Conservation (phyloP, 2,329 filamentous ascomycete species). For the Colletotrichum sp. region DNA sequence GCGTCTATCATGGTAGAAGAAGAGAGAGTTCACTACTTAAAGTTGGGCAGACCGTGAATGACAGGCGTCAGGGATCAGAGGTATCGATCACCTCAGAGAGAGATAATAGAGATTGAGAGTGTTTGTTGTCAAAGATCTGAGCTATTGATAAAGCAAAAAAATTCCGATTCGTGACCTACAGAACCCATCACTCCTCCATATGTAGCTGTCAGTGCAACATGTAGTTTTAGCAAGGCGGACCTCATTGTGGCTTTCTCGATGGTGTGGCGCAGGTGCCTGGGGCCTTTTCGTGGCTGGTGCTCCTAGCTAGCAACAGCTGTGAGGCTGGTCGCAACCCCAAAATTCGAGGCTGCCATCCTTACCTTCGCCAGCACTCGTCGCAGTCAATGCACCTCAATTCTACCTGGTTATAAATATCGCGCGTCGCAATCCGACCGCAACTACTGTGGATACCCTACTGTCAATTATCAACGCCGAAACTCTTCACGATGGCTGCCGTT, state of each 20-base stretch:
- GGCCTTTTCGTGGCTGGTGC: neutral
- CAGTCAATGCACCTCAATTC: neutral
- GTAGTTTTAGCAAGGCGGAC: neutral
- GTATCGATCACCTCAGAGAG: conserved; percentile 17
- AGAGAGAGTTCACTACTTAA: conserved; percentile 12
- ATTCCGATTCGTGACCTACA: neutral
- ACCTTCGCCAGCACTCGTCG: neutral
- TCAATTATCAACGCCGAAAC: neutral
- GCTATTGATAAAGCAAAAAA: neutral
- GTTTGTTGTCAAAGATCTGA: neutral
- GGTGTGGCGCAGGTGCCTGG: neutral
- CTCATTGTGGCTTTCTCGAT: neutral
- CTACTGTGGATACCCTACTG: neutral
- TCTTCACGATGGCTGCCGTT: conserved; percentile 57
- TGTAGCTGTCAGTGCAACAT: neutral
- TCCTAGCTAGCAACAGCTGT: neutral
- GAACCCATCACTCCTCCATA: neutral
- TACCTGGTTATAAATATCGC: neutral
- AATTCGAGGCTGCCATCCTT: neutral
- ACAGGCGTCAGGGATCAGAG: conserved; percentile 19
- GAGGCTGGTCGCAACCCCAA: conserved; percentile 8
- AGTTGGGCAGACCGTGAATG: neutral
- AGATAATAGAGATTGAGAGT: neutral
- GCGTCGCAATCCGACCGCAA: neutral
- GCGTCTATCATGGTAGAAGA: conserved; percentile 53